These are phyloP conservation scores for Trichocladium antarcticum DNA, from an alignment of 495 filamentous ascomycete species.

Conservation along the genomic window DNA sequence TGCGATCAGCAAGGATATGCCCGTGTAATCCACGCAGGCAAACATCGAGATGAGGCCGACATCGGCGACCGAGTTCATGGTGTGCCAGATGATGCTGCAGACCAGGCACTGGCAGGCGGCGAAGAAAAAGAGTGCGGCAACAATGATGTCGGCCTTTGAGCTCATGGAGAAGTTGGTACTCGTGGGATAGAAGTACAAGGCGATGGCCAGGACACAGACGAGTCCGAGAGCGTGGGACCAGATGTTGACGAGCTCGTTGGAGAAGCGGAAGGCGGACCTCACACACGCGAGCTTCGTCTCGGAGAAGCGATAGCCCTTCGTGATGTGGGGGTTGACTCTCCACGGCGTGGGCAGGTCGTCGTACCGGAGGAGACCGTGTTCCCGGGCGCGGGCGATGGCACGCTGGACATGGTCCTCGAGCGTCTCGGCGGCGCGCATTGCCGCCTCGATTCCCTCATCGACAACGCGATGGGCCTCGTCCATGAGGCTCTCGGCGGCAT, in stretches of 20 bases:
- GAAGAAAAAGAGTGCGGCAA: slow-evolving; percentile 93
- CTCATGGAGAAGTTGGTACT: slow-evolving; percentile 76
- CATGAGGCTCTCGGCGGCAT: slow-evolving; percentile 58
- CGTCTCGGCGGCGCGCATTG: slow-evolving; percentile 61
- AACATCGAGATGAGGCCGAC: slow-evolving; percentile 86
- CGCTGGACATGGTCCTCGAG: slow-evolving; percentile 69
- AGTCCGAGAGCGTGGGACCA: slow-evolving; percentile 91
- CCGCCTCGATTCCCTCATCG: slow-evolving; percentile 73
- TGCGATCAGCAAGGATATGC: slow-evolving; percentile 91
- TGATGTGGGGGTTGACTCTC: slow-evolving; percentile 90
- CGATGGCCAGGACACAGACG: slow-evolving; percentile 73
- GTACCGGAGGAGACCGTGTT: slow-evolving; percentile 76
- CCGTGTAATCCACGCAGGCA: slow-evolving; percentile 97
- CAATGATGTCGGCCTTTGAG: slow-evolving; percentile 73
- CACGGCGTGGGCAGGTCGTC: slow-evolving; percentile 85
- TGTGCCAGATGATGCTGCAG: slow-evolving; percentile 95
- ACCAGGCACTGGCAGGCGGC: slow-evolving; percentile 91
- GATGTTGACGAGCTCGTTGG: slow-evolving; percentile 94
- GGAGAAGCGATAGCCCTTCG: slow-evolving; percentile 82
- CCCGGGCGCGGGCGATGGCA: slow-evolving; percentile 65
- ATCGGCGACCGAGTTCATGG: slow-evolving; percentile 90
- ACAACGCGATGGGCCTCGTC: slow-evolving; percentile 62
- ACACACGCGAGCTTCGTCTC: slow-evolving; percentile 80
- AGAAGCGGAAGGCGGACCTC: slow-evolving; percentile 66
- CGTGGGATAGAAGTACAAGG: slow-evolving; percentile 92